Conservation (phyloP, 2,329 filamentous ascomycete species). For the Trichoderma oligosporum region DNA sequence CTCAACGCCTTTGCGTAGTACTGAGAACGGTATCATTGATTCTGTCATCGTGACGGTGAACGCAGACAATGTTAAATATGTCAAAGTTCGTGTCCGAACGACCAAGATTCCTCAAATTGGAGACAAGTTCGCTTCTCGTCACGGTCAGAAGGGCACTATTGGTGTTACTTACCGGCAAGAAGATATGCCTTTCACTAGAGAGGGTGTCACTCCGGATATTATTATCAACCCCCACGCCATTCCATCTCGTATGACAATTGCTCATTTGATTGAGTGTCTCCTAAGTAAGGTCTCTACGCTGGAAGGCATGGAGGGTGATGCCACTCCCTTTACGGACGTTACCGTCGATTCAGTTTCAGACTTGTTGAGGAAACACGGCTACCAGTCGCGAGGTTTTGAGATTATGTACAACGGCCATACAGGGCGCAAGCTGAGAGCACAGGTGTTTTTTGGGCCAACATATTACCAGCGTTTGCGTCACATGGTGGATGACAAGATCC, state of each 20-base stretch:
- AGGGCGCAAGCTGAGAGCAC: constrained; percentile 84
- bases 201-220: constrained; percentile 88
- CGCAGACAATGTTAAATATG: constrained; percentile 87
- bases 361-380: constrained; percentile 81
- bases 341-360: constrained; percentile 91
- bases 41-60: constrained; percentile 92
- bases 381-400: constrained; percentile 95
- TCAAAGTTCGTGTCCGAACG: constrained; percentile 94
- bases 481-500: constrained; percentile 99
- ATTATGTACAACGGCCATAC: constrained; percentile 99
- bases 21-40: constrained; percentile 95
- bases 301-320: constrained; percentile 92
- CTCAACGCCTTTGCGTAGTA: constrained; percentile 89
- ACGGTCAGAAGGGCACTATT: constrained; percentile 98
- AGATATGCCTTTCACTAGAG: constrained; percentile 95
- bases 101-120: constrained; percentile 98
- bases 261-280: constrained; percentile 98
- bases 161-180: constrained; percentile 97
- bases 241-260: constrained; percentile 99
- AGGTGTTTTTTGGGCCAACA: constrained; percentile 95
- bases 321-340: constrained; percentile 95
- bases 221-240: constrained; percentile 99
- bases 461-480: constrained; percentile 98
- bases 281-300: constrained; percentile 93
- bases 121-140: constrained; percentile 98